These are phyloP conservation scores for Thalassiosira sp. DNA, from an alignment of 352 stramenopile genomes.

Conservation along the genomic window DNA sequence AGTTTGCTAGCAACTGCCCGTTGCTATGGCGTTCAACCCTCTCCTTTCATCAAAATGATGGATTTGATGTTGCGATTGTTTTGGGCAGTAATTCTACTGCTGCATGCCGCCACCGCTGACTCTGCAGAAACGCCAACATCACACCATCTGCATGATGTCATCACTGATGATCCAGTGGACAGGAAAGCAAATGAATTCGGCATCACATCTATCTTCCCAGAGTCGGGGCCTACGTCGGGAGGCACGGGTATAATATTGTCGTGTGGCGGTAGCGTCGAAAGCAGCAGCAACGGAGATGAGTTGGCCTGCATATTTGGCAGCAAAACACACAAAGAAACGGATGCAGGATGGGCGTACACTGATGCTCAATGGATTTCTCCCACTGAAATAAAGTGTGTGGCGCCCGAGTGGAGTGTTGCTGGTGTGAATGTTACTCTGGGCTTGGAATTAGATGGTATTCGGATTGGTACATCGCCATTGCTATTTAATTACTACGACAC, in stretches of 20 bases:
- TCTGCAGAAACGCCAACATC: neutral
- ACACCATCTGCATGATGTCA: neutral
- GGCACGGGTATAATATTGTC: slow-evolving; percentile 26
- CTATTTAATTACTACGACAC: slow-evolving; percentile 38
- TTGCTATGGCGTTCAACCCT: slow-evolving; percentile 10
- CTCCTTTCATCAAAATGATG: slow-evolving; percentile 13
- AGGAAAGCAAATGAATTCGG: neutral
- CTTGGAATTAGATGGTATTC: slow-evolving; percentile 19
- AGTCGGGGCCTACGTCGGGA: slow-evolving; percentile 14
- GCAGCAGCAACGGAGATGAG: neutral
- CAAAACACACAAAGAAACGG: neutral
- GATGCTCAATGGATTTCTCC: slow-evolving; percentile 40
- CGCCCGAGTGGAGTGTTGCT: slow-evolving; percentile 17
- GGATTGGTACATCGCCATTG: slow-evolving; percentile 16
- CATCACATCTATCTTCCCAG: slow-evolving; percentile 30
- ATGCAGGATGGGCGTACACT: neutral
- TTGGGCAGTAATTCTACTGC: slow-evolving; percentile 6
- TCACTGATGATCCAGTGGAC: neutral
- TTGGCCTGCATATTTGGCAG: slow-evolving; percentile 31
- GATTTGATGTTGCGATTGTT: neutral
- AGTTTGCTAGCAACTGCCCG: too few relatives aligned
- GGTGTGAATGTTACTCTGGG: slow-evolving; percentile 11
- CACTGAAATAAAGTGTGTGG: slow-evolving; percentile 22
- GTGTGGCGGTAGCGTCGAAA: slow-evolving; percentile 5
- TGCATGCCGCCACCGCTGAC: neutral